Evolutionary conservation across 2,329 filamentous ascomycete species (phyloP).

Genomic region (Rhytidhysteron rufulum): DNA sequence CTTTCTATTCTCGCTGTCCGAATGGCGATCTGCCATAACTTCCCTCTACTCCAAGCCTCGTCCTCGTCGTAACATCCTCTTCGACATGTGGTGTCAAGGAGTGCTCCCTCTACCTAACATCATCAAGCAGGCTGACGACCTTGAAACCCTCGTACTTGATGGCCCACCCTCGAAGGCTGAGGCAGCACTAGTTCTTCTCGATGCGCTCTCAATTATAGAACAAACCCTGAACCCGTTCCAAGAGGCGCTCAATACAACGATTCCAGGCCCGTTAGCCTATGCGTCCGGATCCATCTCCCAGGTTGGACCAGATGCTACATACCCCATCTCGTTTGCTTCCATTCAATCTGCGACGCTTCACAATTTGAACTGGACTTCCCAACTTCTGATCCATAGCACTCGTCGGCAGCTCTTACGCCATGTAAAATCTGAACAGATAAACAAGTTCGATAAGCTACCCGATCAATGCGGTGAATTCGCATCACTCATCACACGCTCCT

Average conservation of each 20-base stretch:
- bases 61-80: slow-evolving; percentile 11
- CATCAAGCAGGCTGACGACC: slow-evolving; percentile 8
- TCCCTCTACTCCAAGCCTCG: slow-evolving; percentile 9
- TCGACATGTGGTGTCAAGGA: slow-evolving; percentile 14
- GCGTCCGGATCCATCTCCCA: slow-evolving; percentile 6
- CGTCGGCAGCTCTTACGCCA: slow-evolving; percentile 7
- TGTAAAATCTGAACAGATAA: slow-evolving; percentile 4
- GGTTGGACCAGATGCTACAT: slow-evolving; percentile 6
- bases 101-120: slow-evolving; percentile 16
- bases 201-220: slow-evolving; percentile 12
- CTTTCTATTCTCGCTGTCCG: slow-evolving; percentile 11
- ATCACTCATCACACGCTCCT: slow-evolving; percentile 14
- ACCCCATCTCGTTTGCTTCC: slow-evolving; percentile 15
- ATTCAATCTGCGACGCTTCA: slow-evolving; percentile 16
- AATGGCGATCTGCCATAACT: slow-evolving; percentile 7
- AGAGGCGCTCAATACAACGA: slow-evolving; percentile 8
- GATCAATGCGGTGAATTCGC: slow-evolving; percentile 13
- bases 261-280: slow-evolving; percentile 7
- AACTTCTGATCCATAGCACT: slow-evolving; percentile 16
- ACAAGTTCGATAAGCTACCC: not conserved
- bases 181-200: slow-evolving; percentile 5
- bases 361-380: slow-evolving; percentile 14
- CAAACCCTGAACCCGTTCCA: slow-evolving; percentile 10
- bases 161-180: slow-evolving; percentile 1
- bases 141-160: slow-evolving; percentile 1